phyloP scores from a whole-genome alignment of 2,329 filamentous ascomycete species.

The Pseudopyricularia javanii region DNA sequence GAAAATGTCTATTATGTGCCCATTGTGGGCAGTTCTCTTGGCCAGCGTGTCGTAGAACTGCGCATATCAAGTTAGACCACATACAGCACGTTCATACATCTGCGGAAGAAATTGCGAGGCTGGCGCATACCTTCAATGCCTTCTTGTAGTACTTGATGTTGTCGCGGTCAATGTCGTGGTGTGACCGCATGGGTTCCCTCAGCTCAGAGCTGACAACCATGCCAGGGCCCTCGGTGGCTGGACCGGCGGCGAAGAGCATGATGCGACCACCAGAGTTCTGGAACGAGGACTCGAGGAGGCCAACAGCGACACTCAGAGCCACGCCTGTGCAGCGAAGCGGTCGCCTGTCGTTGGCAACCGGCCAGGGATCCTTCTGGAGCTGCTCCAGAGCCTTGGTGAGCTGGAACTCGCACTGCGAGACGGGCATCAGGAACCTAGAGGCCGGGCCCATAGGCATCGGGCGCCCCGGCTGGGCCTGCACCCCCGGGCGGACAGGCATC shows the following conservation, averaged over 20 bases:
- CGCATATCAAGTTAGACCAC: neutral
- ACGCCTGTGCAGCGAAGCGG: conserved; percentile 88
- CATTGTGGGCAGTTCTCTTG: conserved; percentile 90
- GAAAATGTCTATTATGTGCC: conserved; percentile 95
- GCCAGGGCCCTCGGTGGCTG: conserved; percentile 89
- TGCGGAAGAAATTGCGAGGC: neutral
- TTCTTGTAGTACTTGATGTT: conserved; percentile 99
- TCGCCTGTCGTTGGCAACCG: conserved; percentile 85
- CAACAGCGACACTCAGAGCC: conserved; percentile 88
- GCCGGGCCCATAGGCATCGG: conserved; percentile 67
- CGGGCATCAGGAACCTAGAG: conserved; percentile 81
- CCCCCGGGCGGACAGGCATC: conserved; percentile 60
- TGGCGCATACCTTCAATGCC: conserved; percentile 66
- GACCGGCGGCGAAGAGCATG: conserved; percentile 93
- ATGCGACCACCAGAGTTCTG: conserved; percentile 90
- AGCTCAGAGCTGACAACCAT: conserved; percentile 95
- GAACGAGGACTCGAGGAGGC: conserved; percentile 86
- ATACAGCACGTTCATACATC: conserved; percentile 9
- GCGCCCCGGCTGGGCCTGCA: conserved; percentile 61
- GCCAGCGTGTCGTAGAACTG: conserved; percentile 91
- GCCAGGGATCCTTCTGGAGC: conserved; percentile 94
- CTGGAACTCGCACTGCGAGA: conserved; percentile 93
- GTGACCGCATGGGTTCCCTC: conserved; percentile 90
- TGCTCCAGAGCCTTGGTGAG: conserved; percentile 93
- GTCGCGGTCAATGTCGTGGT: conserved; percentile 97